These are phyloP conservation scores for Thielaviopsis punctulata DNA, from an alignment of 2,329 filamentous ascomycete species.

Conservation along the genomic window DNA sequence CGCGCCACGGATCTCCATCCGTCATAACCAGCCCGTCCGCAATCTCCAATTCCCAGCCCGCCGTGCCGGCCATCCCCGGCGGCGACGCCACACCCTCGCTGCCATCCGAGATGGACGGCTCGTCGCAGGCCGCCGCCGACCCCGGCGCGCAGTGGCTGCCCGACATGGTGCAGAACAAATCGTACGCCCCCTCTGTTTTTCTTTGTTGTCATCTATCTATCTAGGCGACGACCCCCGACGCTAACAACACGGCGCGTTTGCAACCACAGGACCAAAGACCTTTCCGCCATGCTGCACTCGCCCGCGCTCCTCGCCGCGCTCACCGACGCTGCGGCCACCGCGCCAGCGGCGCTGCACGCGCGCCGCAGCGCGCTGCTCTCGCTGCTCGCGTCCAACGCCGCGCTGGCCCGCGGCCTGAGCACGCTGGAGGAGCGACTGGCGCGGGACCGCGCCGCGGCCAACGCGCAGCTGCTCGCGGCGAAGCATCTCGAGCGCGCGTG, in stretches of 20 bases:
- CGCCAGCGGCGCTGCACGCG: constrained; percentile 53
- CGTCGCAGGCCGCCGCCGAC: constrained; percentile 19
- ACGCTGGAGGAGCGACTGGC: constrained; percentile 40
- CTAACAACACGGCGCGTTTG: neutral
- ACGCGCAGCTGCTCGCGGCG: constrained; percentile 66
- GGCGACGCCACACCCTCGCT: too few species aligned
- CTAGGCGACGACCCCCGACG: too few species aligned
- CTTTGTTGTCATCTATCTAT: neutral
- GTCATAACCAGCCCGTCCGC: constrained; percentile 18
- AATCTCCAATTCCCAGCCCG: neutral
- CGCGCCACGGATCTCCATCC: constrained; percentile 47
- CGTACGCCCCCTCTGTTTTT: constrained; percentile 35
- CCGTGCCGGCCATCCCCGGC: neutral
- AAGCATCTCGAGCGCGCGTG: constrained; percentile 85
- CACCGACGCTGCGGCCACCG: constrained; percentile 44
- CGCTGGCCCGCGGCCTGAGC: constrained; percentile 45
- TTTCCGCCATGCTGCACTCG: constrained; percentile 49
- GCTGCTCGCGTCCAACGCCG: constrained; percentile 53
- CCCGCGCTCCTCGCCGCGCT: constrained; percentile 57
- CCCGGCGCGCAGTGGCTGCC: constrained; percentile 66
- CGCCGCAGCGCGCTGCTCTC: constrained; percentile 47
- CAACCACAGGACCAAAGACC: constrained; percentile 52
- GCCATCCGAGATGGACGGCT: constrained; percentile 7
- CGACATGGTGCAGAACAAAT: constrained; percentile 58
- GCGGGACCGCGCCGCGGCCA: constrained; percentile 50